Evolutionary conservation across 352 stramenopile species (phyloP), one percentile per base, ranked within the genome.

Genomic region (Pythium vanterpoolii): DNA sequence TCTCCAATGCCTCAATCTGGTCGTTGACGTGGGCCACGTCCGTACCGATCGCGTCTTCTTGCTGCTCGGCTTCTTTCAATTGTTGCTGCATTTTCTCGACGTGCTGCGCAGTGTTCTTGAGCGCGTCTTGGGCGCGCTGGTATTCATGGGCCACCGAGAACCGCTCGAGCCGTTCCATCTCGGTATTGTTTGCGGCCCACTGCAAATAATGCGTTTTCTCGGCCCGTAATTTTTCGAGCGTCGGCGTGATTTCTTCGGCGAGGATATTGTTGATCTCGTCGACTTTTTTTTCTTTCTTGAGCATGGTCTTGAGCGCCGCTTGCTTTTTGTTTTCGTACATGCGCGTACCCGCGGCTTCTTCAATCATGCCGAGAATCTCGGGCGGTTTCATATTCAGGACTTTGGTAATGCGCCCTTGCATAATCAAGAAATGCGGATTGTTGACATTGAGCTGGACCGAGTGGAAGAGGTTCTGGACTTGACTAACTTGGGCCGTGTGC

Each of bases 291-390:
- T 99, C 96, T 76, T 99, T 99, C 76, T 99, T 99, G 26, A 98
- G 92, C 76, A 99, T 99, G 28, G 97, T 99, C 80, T 98, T 98
- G 51, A 99, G 80, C 28, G 98, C 96, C 30, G 83, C 86, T 21
- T 97, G 81, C 80, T 99, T 98, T 72, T 99, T 99, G 58, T 97
- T 99, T 76, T 99, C 98, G 80, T 99, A 99, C 98, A 99, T 99
- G 57, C 97, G 87, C 48, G 98, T 99, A 23, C 98, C 98, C 5
- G 97, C 97, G 1, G 98, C 97, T 69, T 99, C 98, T 80, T 99
- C 98, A 23, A 99, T 98, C 97, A 99, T 99, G 40, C 96, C 95
- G 16, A 99, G 80, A 71, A 99, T 99, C 80, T 99, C 98, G 7
- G 88, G 81, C 5, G 98, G 97, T 72, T 99, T 99, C 98, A 99